These are phyloP conservation scores for Colletotrichum sp. DNA, from an alignment of 2,329 filamentous ascomycete genomes.

Conservation along the genomic window DNA sequence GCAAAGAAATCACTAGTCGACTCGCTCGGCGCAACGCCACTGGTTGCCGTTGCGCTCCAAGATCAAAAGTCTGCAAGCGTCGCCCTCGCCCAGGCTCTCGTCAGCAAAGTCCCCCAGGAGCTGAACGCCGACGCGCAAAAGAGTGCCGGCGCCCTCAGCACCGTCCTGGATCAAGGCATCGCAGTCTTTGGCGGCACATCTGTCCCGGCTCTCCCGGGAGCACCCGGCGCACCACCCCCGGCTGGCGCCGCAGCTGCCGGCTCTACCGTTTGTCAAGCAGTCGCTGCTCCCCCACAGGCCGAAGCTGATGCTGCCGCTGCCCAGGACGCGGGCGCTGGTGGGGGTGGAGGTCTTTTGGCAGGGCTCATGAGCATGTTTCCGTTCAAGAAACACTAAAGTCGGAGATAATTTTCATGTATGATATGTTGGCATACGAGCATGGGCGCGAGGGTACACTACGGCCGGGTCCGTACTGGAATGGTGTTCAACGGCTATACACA, in stretches of 20 bases:
- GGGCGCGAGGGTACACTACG: background rate
- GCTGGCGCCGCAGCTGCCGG: background rate
- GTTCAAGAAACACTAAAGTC: background rate
- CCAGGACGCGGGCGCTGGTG: background rate
- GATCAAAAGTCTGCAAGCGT: constrained; percentile 9
- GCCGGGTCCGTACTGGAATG: constrained; percentile 10
- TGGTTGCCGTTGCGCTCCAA: constrained; percentile 16
- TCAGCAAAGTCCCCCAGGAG: constrained; percentile 6
- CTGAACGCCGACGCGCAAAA: constrained; percentile 5
- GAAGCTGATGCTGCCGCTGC: background rate
- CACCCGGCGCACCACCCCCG: background rate
- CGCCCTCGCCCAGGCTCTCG: constrained; percentile 9
- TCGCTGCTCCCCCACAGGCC: background rate
- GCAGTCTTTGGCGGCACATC: background rate
- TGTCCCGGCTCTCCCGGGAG: background rate
- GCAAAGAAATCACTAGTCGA: constrained; percentile 12
- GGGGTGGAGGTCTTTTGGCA: background rate
- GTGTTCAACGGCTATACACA: background rate
- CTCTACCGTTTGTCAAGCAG: background rate
- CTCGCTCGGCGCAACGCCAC: constrained; percentile 8
- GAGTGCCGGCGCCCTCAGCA: constrained; percentile 5
- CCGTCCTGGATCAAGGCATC: constrained; percentile 4
- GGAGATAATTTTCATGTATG: background rate
- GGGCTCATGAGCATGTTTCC: background rate
- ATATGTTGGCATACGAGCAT: background rate